Base-by-base conservation (phyloP, 169 alveolate genomes). In the Eimeria falciformis region DNA sequence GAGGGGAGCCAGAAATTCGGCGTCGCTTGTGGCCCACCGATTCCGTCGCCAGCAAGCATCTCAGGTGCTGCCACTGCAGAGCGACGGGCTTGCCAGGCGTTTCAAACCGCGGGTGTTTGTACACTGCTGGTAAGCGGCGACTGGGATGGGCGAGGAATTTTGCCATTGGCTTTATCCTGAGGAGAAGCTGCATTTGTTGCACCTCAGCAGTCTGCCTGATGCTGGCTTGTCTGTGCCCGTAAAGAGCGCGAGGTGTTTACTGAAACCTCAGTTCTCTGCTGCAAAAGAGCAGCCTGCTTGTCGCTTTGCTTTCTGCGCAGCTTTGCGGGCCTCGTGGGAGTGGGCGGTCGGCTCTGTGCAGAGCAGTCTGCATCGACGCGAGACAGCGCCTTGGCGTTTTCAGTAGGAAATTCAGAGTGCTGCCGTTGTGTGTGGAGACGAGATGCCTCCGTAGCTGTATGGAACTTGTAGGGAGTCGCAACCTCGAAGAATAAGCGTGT, bases 301-400 rank as follows among this genome's bases (percentile, higher is more conserved):
- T 45, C 23, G 37, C 84, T 73, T 25, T n/a, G 29, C 46, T 45
- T 55, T 29, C 12, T 79, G 43, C 43, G 73, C 75, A 79, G 89
- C 75, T 55, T 1, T 79, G 89, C 75, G 89, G 89, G 43, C 75
- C 89, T 9, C 89, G 89, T 9, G 89, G 89, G 56, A n/a, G 89
- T 53, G 89, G 89, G 46, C 89, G 89, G 23, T 79, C 89, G 12
- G 73, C 75, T 79, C 58, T 79, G 33, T 79, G 89, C 75, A 25
- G 75, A 50, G 73, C 89, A 53, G 46, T 79, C 46, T 79, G 89
- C 75, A 14, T 79, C 73, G 89, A 79, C 69, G 89, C 55, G 56
- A 55, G 55, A 29, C 89, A 73, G 18, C 89, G 23, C 25, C 55
- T 79, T 9, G 89, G 89, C 6, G 73, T 53, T 14, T 79, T 79